These are phyloP conservation scores for Aureobasidium sp. DNA, from an alignment of 2,329 filamentous ascomycete genomes.

Conservation along the genomic window DNA sequence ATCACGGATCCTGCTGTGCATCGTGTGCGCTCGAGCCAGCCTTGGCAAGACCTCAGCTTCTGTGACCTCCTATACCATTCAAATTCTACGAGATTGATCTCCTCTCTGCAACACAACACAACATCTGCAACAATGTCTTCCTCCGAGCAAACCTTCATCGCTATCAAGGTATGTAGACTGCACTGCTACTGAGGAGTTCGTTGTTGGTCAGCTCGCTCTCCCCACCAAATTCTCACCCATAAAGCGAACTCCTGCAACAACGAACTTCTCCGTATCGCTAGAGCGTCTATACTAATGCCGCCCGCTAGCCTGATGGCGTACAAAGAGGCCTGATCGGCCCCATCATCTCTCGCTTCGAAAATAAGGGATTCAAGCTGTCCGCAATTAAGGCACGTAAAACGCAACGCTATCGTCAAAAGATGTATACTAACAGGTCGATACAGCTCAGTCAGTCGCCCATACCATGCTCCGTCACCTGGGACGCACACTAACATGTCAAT, in stretches of 20 bases:
- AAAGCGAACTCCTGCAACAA: too few species aligned
- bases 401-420: too few species aligned
- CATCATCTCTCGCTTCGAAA: constrained; percentile 98
- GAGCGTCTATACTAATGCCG: not conserved
- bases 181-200: too few species aligned
- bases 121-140: constrained; percentile 44
- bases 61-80: not conserved
- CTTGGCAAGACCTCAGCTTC: not conserved
- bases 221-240: not conserved
- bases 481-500: not conserved
- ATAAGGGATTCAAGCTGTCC: constrained; percentile 95
- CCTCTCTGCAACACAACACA: too few species aligned
- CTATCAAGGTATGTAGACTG: too few species aligned
- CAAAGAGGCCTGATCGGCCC: constrained; percentile 97
- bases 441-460: not conserved
- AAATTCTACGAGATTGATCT: too few species aligned
- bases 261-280: not conserved
- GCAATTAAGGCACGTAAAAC: constrained; percentile 74
- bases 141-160: constrained; percentile 69
- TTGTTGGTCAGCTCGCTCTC: not conserved
- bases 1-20: too few species aligned
- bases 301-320: constrained; percentile 61
- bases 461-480: not conserved
- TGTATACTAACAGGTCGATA: not conserved
- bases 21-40: too few species aligned